phyloP scores from a whole-genome alignment of 345 rosid genomes.

The Mangifera indica region DNA sequence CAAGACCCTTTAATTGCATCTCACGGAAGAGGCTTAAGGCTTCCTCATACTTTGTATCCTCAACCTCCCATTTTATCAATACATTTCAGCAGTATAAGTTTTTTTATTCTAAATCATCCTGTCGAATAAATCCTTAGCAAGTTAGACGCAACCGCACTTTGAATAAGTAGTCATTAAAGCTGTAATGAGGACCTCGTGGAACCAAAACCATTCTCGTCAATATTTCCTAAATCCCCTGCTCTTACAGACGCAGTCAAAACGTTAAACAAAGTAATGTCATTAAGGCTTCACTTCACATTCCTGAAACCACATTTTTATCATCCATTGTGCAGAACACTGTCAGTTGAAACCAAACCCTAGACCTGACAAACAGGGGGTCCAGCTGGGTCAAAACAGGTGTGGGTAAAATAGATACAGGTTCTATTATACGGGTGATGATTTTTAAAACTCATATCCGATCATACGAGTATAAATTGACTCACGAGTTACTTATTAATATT shows the following conservation, averaged over 20 bases:
- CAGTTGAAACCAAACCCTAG: constrained; percentile 21
- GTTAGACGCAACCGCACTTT: constrained; percentile 14
- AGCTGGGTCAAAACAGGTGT: too few relatives aligned
- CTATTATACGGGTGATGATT: too few relatives aligned
- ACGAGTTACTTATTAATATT: too few relatives aligned
- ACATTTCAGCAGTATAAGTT: constrained; percentile 27
- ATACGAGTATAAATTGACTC: too few relatives aligned
- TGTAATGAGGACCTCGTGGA: constrained; percentile 10
- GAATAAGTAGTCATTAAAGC: constrained; percentile 24
- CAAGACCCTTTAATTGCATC: constrained; percentile 18
- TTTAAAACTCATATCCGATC: too few relatives aligned
- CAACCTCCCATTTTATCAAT: constrained; percentile 28
- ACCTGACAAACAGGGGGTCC: too few relatives aligned
- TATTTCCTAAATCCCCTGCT: constrained; percentile 12
- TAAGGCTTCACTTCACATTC: constrained; percentile 1
- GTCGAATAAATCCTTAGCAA: constrained; percentile 16
- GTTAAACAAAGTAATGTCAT: not conserved
- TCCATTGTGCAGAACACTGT: constrained; percentile 19
- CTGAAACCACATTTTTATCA: constrained; percentile 23
- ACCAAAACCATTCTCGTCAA: constrained; percentile 23
- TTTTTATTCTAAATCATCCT: constrained; percentile 9
- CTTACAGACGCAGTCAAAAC: not conserved
- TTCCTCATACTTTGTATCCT: constrained; percentile 15
- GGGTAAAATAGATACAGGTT: too few relatives aligned
- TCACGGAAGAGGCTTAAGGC: constrained; percentile 19